A percentile compares a stretch with the other conserved stretches of the same genome.
Conservation (phyloP, 257 asterid species). For the Ehretia macrophylla region DNA sequence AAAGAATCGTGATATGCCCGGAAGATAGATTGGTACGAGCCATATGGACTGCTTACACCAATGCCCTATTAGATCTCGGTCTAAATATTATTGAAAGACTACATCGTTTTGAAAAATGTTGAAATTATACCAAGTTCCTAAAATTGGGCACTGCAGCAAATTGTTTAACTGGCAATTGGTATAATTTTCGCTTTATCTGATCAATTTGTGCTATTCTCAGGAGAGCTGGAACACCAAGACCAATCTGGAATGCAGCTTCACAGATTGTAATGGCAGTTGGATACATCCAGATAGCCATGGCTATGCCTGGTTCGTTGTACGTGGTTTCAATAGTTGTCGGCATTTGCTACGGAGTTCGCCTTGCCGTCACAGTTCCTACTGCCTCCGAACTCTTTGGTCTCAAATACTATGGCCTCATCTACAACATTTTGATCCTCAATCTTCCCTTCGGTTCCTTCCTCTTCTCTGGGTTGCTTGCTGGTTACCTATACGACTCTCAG, state of each 20-base stretch:
- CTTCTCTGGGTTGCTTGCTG: constrained; percentile 49
- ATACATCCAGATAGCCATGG: constrained; percentile 34
- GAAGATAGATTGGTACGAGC: no score
- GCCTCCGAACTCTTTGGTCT: constrained; percentile 50
- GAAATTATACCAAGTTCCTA: no score
- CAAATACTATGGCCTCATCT: constrained; percentile 38
- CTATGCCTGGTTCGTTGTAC: constrained; percentile 44
- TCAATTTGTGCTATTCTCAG: constrained; percentile 13
- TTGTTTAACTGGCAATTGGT: no score
- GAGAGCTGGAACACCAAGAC: constrained; percentile 44
- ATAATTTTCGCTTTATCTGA: no score
- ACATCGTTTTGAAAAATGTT: no score
- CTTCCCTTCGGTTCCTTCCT: constrained; percentile 46
- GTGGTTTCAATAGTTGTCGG: constrained; percentile 41
- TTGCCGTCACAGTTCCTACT: constrained; percentile 39
- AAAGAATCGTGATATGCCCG: no score
- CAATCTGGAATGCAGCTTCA: constrained; percentile 45
- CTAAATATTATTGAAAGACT: no score
- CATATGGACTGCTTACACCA: no score
- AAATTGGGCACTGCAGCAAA: no score
- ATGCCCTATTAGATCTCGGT: no score
- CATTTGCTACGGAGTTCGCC: constrained; percentile 43
- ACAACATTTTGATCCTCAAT: constrained; percentile 42
- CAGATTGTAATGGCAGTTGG: constrained; percentile 45
- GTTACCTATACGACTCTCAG: constrained; percentile 31